A percentile compares a stretch with the other conserved stretches of the same genome.
phyloP scores from a whole-genome alignment of 192 early-diverging fungal species.

The Diversispora eburnea region DNA sequence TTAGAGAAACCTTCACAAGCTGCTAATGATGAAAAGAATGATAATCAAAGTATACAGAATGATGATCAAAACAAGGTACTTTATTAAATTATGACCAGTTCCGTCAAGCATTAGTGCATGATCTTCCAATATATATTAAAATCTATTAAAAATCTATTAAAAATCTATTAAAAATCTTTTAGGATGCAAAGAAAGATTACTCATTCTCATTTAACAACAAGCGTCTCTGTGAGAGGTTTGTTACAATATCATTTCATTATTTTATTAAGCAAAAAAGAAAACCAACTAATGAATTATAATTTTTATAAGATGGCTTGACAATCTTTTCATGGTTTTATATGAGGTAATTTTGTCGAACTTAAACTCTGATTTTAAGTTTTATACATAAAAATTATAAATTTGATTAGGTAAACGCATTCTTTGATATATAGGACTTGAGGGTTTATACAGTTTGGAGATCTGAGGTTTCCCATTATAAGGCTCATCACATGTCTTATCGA shows the following conservation, averaged over 20 bases:
- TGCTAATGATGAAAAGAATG: constrained; percentile 31
- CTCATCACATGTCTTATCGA: constrained; percentile 73
- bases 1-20: constrained; percentile 42
- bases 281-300: neutral
- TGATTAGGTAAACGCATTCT: neutral
- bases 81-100: neutral
- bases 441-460: constrained; percentile 92
- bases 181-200: constrained; percentile 36
- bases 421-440: constrained; percentile 60
- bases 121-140: too few relatives aligned
- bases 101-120: neutral
- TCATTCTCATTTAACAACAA: constrained; percentile 86
- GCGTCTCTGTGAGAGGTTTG: constrained; percentile 80
- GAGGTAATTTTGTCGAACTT: constrained; percentile 49
- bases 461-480: constrained; percentile 74
- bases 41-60: constrained; percentile 16
- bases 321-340: constrained; percentile 98
- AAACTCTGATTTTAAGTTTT: neutral
- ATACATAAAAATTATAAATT: neutral
- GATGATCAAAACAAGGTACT: constrained; percentile 39
- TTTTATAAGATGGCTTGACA: constrained; percentile 90
- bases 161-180: constrained; percentile 11
- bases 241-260: neutral
- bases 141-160: too few relatives aligned
- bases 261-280: neutral